Evolutionary conservation across 176 grass and related monocot genomes (phyloP).

Genomic region (Oryza coarctata): DNA sequence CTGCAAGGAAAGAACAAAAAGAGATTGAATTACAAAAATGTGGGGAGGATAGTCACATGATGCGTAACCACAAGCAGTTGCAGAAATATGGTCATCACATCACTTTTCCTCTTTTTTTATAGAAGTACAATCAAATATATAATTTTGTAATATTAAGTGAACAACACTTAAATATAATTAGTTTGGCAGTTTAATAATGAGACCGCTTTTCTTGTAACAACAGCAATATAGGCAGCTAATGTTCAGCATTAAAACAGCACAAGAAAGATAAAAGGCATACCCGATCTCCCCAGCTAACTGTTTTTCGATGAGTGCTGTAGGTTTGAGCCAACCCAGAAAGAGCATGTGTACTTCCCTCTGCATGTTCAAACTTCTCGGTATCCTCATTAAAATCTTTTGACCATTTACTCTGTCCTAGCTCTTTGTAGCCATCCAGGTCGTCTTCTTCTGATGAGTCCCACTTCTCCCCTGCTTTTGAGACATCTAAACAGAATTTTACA

Average conservation of each 20-base stretch:
- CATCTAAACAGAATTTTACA: constrained; percentile 27
- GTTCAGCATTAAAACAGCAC: neutral
- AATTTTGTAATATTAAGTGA: neutral
- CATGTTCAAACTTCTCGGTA: constrained; percentile 41
- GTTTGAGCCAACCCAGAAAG: constrained; percentile 65
- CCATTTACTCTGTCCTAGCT: constrained; percentile 88
- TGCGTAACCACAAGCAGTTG: neutral
- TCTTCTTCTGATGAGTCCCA: constrained; percentile 70
- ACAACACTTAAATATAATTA: neutral
- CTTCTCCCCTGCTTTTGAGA: constrained; percentile 47
- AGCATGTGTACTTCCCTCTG: constrained; percentile 43
- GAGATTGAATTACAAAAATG: neutral
- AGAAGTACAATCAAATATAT: constrained; percentile 8
- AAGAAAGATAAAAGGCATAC: constrained; percentile 52
- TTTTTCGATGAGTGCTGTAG: constrained; percentile 58
- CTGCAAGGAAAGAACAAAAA: constrained; percentile 40
- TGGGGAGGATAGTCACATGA: neutral
- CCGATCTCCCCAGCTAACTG: constrained; percentile 89
- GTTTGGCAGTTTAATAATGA: constrained; percentile 21
- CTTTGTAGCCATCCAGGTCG: constrained; percentile 55
- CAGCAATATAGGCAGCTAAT: constrained; percentile 19
- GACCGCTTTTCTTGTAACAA: neutral
- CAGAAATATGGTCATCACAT: neutral
- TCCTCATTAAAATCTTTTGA: constrained; percentile 89
- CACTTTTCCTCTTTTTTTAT: neutral